Evolutionary conservation across 163 green algal species (phyloP).

Genomic region (Scenedesmus sp.): DNA sequence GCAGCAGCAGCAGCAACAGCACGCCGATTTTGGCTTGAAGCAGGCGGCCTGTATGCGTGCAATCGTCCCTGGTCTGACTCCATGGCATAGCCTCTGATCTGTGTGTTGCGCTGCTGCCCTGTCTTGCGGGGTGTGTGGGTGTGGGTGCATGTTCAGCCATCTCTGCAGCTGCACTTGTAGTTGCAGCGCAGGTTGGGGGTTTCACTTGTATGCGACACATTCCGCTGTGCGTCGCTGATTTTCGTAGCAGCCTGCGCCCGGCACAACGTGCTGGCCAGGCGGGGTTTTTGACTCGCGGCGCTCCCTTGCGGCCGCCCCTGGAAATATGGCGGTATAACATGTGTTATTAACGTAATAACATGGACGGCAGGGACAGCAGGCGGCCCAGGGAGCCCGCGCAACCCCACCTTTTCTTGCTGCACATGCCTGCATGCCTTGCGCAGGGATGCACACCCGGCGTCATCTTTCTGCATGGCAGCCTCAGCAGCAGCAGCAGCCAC

Average conservation of each 20-base stretch:
- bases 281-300: constrained; percentile 5
- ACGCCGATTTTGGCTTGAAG: background rate
- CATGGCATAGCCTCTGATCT: background rate
- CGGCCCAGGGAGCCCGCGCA: background rate
- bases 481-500: background rate
- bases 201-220: background rate
- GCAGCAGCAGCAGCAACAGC: background rate
- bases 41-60: background rate
- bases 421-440: background rate
- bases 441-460: background rate
- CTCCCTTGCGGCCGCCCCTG: background rate
- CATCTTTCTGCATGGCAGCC: background rate
- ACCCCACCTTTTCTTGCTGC: background rate
- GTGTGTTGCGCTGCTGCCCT: background rate
- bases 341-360: background rate
- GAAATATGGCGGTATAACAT: background rate
- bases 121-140: background rate
- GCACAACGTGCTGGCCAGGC: background rate
- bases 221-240: background rate
- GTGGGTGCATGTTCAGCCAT: background rate
- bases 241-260: background rate
- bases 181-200: background rate
- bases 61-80: background rate
- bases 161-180: background rate
- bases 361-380: background rate